Evolutionary conservation across 2,329 filamentous ascomycete genomes (phyloP), one percentile per base, ranked within the genome.

Genomic region (Chaetomiaceae sp.): DNA sequence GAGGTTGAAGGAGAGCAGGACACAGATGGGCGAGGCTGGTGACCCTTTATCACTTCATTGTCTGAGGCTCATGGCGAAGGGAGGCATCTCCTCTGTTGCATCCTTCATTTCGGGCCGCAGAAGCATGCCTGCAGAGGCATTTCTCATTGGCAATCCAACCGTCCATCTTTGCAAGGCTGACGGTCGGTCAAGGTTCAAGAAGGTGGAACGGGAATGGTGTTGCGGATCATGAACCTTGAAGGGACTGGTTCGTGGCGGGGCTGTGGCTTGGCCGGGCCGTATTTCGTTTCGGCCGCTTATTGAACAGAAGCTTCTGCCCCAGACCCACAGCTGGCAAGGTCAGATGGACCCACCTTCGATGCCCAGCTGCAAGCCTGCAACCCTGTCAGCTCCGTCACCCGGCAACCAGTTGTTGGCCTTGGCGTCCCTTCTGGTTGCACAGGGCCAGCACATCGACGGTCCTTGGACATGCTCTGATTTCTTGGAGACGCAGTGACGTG

Each of bases 381-480:
- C 49, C 47, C 3, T 6, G 27, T 27, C 19, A 37, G 52, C 46
- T 54, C 46, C 52, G 49, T 59, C 44, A 36, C 57, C 48, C 51
- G 55, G 57, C 55, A 59, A 59, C 57, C 55, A 44, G 47, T 36
- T 58, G 53, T 55, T 55, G 47, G 50, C 38, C 45, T 56, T 49
- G 46, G 51, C 51, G 40, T 44, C 47, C 31, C 23, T 8, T n/a
- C 22, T 14, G 48, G 33, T 25, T 19, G 34, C 27, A 47, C 27
- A 40, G 31, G 22, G 42, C 54, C 46, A 55, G 31, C 36, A 9
- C 49, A 53, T 45, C 31, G 15, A 50, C 23, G 23, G 25, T 36
- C 34, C 47, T 27, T 17, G 38, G 44, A 17, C 33, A 45, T 38
- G 40, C 37, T 31, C 27, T 45, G 25, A 39, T 5, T 37, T 45